Evolutionary conservation across 164 flowering plant species (phyloP), one percentile per base, ranked within the genome.

Genomic region (Piper longum): DNA sequence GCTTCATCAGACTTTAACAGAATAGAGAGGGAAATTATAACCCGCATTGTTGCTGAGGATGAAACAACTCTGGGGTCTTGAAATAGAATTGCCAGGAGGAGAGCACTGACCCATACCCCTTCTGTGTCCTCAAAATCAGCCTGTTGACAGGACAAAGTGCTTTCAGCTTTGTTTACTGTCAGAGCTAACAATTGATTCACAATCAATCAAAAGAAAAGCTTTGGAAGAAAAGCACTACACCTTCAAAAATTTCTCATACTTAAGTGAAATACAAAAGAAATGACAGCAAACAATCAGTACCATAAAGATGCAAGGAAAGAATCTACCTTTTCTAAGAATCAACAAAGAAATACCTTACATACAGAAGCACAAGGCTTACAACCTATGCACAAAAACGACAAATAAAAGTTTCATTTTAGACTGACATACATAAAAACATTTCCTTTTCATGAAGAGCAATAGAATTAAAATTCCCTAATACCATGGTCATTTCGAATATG

Each of bases 91-190:
- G 97, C 84, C 66, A 83, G 68, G 43, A 89, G 87, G 72, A 87
- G 61, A 62, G 91, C 77, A 67, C 80, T 80, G 19, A 89, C 79
- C 97, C 97, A 89, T 71, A 84, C 77, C 42, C 86, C 88, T 65
- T 85, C 96, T 11, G 81, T 71, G 71, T 86, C 88, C 69, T 79
- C 84, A 63, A 76, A 81, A 67, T 83, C 91, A 63, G 85, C 89
- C 92, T 85, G 87, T 63, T 16, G 71, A 76, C 43, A 43, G 54
- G 36, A 26, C 36, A 40, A 51, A 36, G 26, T 26, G 9, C 12
- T 55, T 7, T 48, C 62, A 63, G 59, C 44, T 19, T 39, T 9
- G 12, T 5, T 14, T 48, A 44, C 14, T 3, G 14, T 48, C 14
- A 48, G 52, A 48, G 7, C 1, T 48, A 14, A 48, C 8, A 48